Percentiles rank a stretch among this genome's conserved stretches.
Conservation (phyloP, 2,329 filamentous ascomycete species). For the Rhynchosporium graminicola region DNA sequence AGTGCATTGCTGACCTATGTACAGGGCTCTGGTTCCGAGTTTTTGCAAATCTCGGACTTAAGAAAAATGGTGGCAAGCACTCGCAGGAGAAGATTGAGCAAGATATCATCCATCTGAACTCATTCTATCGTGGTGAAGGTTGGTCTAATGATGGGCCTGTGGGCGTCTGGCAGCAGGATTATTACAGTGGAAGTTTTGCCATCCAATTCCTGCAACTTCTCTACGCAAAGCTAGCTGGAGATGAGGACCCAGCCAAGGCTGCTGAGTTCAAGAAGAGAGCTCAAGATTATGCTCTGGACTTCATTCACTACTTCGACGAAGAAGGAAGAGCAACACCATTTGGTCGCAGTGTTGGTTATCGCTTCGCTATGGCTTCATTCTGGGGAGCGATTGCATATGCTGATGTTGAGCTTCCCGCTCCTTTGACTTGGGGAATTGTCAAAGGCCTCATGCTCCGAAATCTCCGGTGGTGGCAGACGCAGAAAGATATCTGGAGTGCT, state of each 20-base stretch:
- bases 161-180: slow-evolving; percentile 81
- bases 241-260: slow-evolving; percentile 65
- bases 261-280: slow-evolving; percentile 71
- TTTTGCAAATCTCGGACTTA: slow-evolving; percentile 77
- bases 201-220: slow-evolving; percentile 79
- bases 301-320: slow-evolving; percentile 74
- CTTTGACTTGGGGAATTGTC: slow-evolving; percentile 76
- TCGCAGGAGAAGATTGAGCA: slow-evolving; percentile 69
- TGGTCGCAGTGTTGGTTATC: slow-evolving; percentile 75
- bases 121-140: slow-evolving; percentile 78
- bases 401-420: slow-evolving; percentile 69
- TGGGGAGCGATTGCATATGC: slow-evolving; percentile 79
- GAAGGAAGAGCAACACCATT: slow-evolving; percentile 74
- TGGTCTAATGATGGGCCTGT: slow-evolving; percentile 83
- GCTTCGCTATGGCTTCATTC: slow-evolving; percentile 85
- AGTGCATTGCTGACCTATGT: neutral
- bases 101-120: slow-evolving; percentile 77
- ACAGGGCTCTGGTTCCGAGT: slow-evolving; percentile 77
- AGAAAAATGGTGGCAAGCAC: slow-evolving; percentile 72
- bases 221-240: slow-evolving; percentile 70
- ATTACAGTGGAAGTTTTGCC: slow-evolving; percentile 80
- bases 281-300: slow-evolving; percentile 65
- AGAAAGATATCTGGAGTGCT: slow-evolving; percentile 71
- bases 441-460: slow-evolving; percentile 75
- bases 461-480: slow-evolving; percentile 77